Base-by-base conservation (phyloP, 768 basidiomycete genomes). In the Suillus subaureus region DNA sequence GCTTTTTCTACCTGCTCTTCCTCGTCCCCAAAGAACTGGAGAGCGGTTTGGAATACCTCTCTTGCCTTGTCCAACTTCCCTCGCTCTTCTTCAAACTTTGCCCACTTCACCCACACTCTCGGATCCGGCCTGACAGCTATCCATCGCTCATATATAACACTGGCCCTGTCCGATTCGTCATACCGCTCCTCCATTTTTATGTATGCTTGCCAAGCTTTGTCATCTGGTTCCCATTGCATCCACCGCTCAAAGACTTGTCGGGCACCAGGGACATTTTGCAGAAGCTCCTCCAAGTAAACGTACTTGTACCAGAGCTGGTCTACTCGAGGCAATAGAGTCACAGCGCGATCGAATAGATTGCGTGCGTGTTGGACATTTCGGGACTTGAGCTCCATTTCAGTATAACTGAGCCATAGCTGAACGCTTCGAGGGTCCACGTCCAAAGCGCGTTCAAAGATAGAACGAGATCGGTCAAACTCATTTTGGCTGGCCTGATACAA, bases 201-300 rank as follows among this genome's bases (percentile, higher is more conserved):
- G 79, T 97, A 99, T n/a, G 95, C 94, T 74, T 96, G 93, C 97
- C 97, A 99, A 4, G 97, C 96, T 82, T 98, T 98, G 86, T 99
- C 97, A 72, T 99, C 96, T 1, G 97, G 97, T 75, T 99, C 97
- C 97, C 97, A 99, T 69, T 94, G 87, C 95, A 99, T 97, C 97
- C 97, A 99, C 55, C 97, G 87, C 77, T 99, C 97, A 68, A 99
- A 99, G 63, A 99, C 94, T 75, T 99, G 97, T 11, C 97, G 89
- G 2, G 96, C 96, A 45, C 97, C 97, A 1, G 96, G 88, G 39
- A 99, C 90, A 73, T 99, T 99, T 72, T 96, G 92, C 15, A 99
- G 85, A 3, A 99, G 86, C 75, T 99, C 97, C 74, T 99, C 97
- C 63, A 99, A 87, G 78, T 97, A 98, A 66, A 99, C 97, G 64